Evolutionary conservation across 441 rosid genomes (phyloP).

Genomic region (Populus hybrid): DNA sequence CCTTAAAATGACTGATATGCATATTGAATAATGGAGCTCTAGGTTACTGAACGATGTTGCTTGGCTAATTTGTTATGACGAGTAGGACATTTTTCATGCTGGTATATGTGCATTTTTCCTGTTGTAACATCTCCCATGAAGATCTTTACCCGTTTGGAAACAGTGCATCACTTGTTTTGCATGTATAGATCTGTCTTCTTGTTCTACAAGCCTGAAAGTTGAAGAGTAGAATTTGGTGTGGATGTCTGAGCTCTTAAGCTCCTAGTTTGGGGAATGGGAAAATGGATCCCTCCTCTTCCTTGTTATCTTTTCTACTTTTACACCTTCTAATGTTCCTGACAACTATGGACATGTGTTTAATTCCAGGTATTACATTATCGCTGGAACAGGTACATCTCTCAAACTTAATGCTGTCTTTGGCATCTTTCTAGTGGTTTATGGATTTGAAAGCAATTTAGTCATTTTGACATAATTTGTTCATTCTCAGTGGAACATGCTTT

Average conservation of each 20-base stretch:
- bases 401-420: neutral
- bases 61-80: too few relatives aligned
- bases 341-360: neutral
- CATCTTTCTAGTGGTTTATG: neutral
- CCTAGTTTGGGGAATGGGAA: neutral
- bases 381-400: slow-evolving; percentile 58
- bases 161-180: neutral
- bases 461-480: slow-evolving; percentile 1
- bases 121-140: neutral
- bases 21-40: too few relatives aligned
- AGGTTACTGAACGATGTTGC: too few relatives aligned
- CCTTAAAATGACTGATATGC: too few relatives aligned
- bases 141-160: neutral
- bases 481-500: slow-evolving; percentile 73
- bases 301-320: neutral
- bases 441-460: neutral
- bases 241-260: neutral
- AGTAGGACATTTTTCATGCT: too few relatives aligned
- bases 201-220: neutral
- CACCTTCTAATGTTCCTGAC: neutral
- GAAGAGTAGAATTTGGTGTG: neutral
- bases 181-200: neutral
- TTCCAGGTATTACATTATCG: slow-evolving; percentile 60
- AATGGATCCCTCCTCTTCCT: neutral
- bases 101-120: neutral